Percentiles rank a stretch among this genome's conserved stretches.
Evolutionary conservation across 352 stramenopile genomes (phyloP).

Genomic region (Phytophthora pluvialis): DNA sequence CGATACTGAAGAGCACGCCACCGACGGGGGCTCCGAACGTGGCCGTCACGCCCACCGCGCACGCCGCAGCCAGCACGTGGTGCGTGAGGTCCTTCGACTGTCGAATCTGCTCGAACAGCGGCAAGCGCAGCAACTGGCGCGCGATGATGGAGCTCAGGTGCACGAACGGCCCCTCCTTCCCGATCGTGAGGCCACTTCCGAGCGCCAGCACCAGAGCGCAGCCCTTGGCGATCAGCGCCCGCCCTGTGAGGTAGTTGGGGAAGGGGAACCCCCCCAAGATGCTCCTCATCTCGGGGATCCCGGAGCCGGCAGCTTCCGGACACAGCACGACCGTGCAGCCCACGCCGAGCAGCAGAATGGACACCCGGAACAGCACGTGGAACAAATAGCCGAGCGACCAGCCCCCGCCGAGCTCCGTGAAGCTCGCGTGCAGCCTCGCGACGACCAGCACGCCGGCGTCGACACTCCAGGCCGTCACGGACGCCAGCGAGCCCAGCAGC

Average conservation of each 20-base stretch:
- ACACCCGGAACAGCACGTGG: slow-evolving; percentile 63
- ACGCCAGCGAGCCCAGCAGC: slow-evolving; percentile 60
- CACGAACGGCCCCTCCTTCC: slow-evolving; percentile 85
- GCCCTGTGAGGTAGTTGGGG: slow-evolving; percentile 65
- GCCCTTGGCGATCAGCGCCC: slow-evolving; percentile 71
- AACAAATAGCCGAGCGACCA: slow-evolving; percentile 70
- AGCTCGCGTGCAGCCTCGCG: slow-evolving; percentile 39
- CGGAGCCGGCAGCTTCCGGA: slow-evolving; percentile 67
- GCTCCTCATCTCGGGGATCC: slow-evolving; percentile 82
- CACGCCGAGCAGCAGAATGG: slow-evolving; percentile 68
- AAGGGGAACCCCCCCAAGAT: slow-evolving; percentile 78
- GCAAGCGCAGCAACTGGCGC: slow-evolving; percentile 60
- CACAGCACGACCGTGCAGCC: slow-evolving; percentile 65
- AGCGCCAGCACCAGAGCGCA: slow-evolving; percentile 68
- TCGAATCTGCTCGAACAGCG: slow-evolving; percentile 66
- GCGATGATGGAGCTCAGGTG: slow-evolving; percentile 82
- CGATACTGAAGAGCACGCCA: slow-evolving; percentile 82
- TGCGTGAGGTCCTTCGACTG: slow-evolving; percentile 68
- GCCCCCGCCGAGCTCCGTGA: slow-evolving; percentile 50
- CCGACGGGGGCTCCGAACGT: slow-evolving; percentile 80
- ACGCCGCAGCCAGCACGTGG: slow-evolving; percentile 71
- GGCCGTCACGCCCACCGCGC: slow-evolving; percentile 78
- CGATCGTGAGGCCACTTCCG: slow-evolving; percentile 73
- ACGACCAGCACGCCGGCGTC: slow-evolving; percentile 66
- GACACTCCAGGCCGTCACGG: slow-evolving; percentile 68